phyloP scores from a whole-genome alignment of 192 early-diverging fungal genomes.

The Entomortierella chlamydospora region DNA sequence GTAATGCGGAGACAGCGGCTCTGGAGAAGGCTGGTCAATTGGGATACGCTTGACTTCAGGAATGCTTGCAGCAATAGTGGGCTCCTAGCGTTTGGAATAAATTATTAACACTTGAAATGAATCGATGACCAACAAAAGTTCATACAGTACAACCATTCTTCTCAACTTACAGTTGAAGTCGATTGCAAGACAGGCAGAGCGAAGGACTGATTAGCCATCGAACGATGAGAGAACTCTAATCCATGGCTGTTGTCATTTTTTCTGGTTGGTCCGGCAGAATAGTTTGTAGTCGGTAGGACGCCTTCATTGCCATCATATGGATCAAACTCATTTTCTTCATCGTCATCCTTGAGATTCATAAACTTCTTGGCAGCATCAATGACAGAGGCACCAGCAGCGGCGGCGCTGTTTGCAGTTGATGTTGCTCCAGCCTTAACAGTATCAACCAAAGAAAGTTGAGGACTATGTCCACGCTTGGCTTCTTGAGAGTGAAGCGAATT shows the following conservation, averaged over 20 bases:
- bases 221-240: background rate
- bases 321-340: constrained; percentile 6
- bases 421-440: constrained; percentile 16
- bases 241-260: background rate
- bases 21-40: constrained; percentile 10
- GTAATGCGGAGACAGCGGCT: background rate
- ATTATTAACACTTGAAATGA: background rate
- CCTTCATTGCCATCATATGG: background rate
- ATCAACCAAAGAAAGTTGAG: background rate
- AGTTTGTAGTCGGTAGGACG: background rate
- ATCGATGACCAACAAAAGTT: background rate
- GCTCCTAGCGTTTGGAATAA: background rate
- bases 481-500: background rate
- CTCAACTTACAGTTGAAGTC: background rate
- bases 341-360: background rate
- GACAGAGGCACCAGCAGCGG: constrained; percentile 20
- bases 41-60: constrained; percentile 5
- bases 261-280: background rate
- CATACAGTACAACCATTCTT: background rate
- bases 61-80: background rate
- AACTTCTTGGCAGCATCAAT: constrained; percentile 28
- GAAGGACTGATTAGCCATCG: too few relatives aligned
- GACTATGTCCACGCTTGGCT: background rate
- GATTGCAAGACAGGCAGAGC: too few relatives aligned
- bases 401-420: constrained; percentile 10